These are phyloP conservation scores for Verticillium isaacii DNA, from an alignment of 2,329 filamentous ascomycete genomes.

Conservation along the genomic window DNA sequence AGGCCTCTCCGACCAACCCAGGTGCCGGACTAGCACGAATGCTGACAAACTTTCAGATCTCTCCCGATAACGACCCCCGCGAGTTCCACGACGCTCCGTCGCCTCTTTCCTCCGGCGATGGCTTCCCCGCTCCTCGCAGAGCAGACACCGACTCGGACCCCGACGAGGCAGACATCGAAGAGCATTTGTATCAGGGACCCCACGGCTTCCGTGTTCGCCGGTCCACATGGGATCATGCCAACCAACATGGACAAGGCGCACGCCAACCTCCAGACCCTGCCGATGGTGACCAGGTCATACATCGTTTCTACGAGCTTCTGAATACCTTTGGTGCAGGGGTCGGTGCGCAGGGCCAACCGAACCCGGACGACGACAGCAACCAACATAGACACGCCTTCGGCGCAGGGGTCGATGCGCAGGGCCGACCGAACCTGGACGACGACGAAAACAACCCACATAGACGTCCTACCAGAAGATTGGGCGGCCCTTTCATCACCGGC, in stretches of 20 bases:
- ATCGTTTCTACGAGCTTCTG: conserved; percentile 40
- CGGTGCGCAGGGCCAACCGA: neutral
- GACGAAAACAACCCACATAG: neutral
- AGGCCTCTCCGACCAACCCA: conserved; percentile 23
- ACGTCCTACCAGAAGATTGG: neutral
- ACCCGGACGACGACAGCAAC: neutral
- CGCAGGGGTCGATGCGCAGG: neutral
- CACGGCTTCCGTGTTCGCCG: conserved; percentile 34
- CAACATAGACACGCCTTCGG: conserved; percentile 23
- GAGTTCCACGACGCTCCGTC: conserved; percentile 21
- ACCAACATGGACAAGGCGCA: neutral
- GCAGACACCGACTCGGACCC: conserved; percentile 47
- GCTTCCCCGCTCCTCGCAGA: conserved; percentile 13
- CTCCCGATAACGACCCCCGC: conserved; percentile 59
- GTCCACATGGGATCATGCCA: conserved; percentile 19
- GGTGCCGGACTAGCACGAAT: neutral
- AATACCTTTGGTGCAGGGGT: conserved; percentile 24
- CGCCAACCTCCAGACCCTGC: conserved; percentile 14
- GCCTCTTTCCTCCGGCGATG: conserved; percentile 5
- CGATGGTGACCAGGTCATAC: conserved; percentile 30
- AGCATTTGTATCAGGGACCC: conserved; percentile 35
- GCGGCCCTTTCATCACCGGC: neutral
- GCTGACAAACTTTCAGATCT: conserved; percentile 36
- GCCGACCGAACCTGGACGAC: neutral
- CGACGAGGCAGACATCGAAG: conserved; percentile 55